phyloP scores from a whole-genome alignment of 2,329 filamentous ascomycete genomes.

The Colletotrichum nymphaeae region DNA sequence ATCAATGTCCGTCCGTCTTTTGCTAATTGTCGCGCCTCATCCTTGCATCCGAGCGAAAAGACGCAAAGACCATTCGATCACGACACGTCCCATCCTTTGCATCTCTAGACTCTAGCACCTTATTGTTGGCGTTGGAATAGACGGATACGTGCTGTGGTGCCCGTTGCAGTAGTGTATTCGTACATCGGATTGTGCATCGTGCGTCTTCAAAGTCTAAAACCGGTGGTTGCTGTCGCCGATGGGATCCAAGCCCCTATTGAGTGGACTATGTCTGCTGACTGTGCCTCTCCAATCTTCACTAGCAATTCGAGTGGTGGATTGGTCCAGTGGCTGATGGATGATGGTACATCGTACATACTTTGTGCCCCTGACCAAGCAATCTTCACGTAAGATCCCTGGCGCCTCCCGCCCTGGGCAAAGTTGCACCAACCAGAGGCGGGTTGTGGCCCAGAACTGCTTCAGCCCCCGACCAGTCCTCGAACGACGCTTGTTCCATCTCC shows the following conservation, averaged over 20 bases:
- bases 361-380: not conserved
- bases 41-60: not conserved
- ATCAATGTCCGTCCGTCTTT: not conserved
- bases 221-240: conserved; percentile 18
- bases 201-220: conserved; percentile 23
- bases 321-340: not conserved
- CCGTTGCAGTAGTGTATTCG: not conserved
- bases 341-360: not conserved
- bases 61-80: not conserved
- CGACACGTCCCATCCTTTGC: not conserved
- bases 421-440: conserved; percentile 14
- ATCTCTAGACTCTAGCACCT: not conserved
- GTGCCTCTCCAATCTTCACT: not conserved
- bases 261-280: not conserved
- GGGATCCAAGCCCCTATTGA: not conserved
- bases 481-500: conserved; percentile 50
- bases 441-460: conserved; percentile 18
- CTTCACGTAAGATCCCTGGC: conserved; percentile 10
- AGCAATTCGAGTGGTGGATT: not conserved
- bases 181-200: not conserved
- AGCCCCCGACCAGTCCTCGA: conserved; percentile 41
- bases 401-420: not conserved
- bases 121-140: not conserved
- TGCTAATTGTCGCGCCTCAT: not conserved
- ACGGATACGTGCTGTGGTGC: not conserved